Percentiles rank a stretch among this genome's conserved stretches.
Evolutionary conservation across 2,329 filamentous ascomycete genomes (phyloP).

Genomic region (Colletotrichum zoysiae): DNA sequence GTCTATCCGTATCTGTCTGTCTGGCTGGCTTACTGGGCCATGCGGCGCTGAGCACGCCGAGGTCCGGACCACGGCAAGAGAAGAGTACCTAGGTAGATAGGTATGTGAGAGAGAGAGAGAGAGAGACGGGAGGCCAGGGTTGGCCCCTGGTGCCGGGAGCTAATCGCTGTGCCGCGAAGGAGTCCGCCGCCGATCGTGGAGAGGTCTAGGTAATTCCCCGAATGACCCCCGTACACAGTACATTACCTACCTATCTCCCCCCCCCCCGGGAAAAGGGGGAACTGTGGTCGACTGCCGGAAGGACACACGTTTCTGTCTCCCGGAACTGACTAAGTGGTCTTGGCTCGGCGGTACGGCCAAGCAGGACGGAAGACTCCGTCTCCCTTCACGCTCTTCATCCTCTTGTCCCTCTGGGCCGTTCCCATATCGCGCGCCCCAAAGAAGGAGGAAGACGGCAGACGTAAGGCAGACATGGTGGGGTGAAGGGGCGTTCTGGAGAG

Average conservation of each 20-base stretch:
- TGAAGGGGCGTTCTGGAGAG: conserved; percentile 5
- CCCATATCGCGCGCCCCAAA: not conserved
- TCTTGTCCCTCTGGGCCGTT: not conserved
- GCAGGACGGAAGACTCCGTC: not conserved
- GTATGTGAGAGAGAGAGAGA: not conserved
- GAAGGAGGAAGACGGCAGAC: not conserved
- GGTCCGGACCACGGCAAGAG: conserved; percentile 6
- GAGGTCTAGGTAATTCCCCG: conserved; percentile 25
- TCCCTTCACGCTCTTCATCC: not conserved
- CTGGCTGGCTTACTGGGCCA: not conserved
- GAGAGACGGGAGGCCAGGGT: conserved; percentile 13
- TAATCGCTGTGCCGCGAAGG: conserved; percentile 36
- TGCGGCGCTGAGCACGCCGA: not conserved
- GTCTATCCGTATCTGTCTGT: not conserved
- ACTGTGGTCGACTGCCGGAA: conserved; percentile 12
- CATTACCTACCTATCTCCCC: not conserved
- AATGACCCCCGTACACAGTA: conserved; percentile 12
- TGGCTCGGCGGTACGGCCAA: not conserved
- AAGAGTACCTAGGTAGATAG: no score
- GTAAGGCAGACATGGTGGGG: not conserved
- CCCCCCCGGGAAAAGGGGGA: not conserved
- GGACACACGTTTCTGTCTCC: conserved; percentile 15
- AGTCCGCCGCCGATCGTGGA: conserved; percentile 39
- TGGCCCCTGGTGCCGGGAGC: conserved; percentile 34
- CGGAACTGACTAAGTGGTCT: conserved; percentile 26